phyloP scores from a whole-genome alignment of 306 rosid species.

The Benincasa hispida region DNA sequence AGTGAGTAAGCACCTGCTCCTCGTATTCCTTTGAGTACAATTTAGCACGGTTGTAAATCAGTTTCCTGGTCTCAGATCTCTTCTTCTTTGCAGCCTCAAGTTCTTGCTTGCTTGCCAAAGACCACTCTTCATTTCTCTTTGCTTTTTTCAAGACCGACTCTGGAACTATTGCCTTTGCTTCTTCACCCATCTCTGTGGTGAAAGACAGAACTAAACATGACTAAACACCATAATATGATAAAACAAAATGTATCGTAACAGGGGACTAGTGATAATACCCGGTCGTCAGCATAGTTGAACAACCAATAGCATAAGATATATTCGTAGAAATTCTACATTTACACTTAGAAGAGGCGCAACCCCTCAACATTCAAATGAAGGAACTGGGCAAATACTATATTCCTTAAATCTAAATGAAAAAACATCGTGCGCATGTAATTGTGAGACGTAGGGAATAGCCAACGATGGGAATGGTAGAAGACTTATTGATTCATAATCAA shows the following conservation, averaged over 20 bases:
- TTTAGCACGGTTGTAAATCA: slow-evolving; percentile 57
- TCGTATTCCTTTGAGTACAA: slow-evolving; percentile 48
- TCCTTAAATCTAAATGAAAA: background rate
- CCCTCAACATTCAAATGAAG: background rate
- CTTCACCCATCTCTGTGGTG: slow-evolving; percentile 44
- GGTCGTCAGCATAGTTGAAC: background rate
- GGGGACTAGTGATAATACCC: background rate
- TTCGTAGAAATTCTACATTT: background rate
- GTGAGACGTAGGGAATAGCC: background rate
- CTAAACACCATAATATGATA: background rate
- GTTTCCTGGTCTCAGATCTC: slow-evolving; percentile 48
- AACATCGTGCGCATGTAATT: background rate
- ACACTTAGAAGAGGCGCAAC: background rate
- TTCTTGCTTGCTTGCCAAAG: slow-evolving; percentile 39
- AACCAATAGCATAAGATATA: background rate
- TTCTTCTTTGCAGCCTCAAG: slow-evolving; percentile 46
- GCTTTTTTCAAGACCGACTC: slow-evolving; percentile 73
- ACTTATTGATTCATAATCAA: background rate
- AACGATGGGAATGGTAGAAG: background rate
- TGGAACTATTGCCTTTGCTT: slow-evolving; percentile 41
- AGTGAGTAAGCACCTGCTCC: slow-evolving; percentile 29
- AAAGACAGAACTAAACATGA: background rate
- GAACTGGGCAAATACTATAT: background rate
- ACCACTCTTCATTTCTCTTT: slow-evolving; percentile 79
- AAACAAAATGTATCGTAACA: background rate